Percentiles rank a stretch among this genome's conserved stretches.
Evolutionary conservation across 2,329 filamentous ascomycete species (phyloP).

Genomic region (Blastomyces gilchristii): DNA sequence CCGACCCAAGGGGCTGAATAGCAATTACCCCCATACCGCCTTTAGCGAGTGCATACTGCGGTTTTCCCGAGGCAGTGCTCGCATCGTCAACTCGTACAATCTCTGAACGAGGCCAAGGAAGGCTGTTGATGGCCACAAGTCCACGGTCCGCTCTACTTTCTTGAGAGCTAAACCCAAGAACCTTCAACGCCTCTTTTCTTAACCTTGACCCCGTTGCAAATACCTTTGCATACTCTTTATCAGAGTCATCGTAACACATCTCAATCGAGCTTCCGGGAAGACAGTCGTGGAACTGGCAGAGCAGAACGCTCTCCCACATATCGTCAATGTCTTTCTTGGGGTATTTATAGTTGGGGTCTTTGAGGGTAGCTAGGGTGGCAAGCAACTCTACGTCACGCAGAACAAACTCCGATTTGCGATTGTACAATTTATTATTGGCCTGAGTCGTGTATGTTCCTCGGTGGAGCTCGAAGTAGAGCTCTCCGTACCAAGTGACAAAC

Average conservation of each 20-base stretch:
- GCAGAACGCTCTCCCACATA: conserved; percentile 86
- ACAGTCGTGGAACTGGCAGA: conserved; percentile 97
- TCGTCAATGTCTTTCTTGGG: conserved; percentile 87
- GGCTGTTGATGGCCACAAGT: conserved; percentile 65
- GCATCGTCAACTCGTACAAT: conserved; percentile 52
- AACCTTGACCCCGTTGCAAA: conserved; percentile 67
- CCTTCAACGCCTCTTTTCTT: conserved; percentile 56
- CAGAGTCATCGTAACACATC: conserved; percentile 96
- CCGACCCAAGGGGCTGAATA: conserved; percentile 20
- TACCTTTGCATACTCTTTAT: conserved; percentile 74
- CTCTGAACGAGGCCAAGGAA: conserved; percentile 74
- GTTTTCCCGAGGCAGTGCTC: conserved; percentile 17
- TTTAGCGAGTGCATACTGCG: conserved; percentile 36
- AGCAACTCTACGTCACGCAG: conserved; percentile 81
- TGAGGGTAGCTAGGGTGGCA: conserved; percentile 73
- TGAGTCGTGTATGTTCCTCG: conserved; percentile 96
- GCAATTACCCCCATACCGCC: conserved; percentile 39
- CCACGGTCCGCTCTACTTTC: conserved; percentile 32
- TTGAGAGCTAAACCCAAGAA: conserved; percentile 52
- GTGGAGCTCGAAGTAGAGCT: conserved; percentile 95
- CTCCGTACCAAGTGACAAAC: conserved; percentile 93
- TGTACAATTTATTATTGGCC: conserved; percentile 93
- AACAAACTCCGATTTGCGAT: conserved; percentile 73
- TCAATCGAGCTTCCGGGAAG: conserved; percentile 89
- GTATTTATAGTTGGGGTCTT: conserved; percentile 64